These are phyloP conservation scores for Hericium alpestre DNA, from an alignment of 768 basidiomycete genomes.

Conservation along the genomic window DNA sequence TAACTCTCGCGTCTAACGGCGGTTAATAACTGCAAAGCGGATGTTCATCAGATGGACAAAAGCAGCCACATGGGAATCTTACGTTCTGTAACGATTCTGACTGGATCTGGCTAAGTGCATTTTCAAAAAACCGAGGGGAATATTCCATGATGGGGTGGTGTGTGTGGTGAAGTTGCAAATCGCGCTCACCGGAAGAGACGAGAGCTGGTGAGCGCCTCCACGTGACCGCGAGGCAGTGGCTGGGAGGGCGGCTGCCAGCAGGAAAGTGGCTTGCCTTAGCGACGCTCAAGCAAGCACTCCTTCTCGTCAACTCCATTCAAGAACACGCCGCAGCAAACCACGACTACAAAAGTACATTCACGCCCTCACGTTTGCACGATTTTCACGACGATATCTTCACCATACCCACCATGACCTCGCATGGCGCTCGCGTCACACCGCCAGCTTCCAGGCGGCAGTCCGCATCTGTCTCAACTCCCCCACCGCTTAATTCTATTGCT, in stretches of 20 bases:
- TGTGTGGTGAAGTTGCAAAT: no score
- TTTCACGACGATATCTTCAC: no score
- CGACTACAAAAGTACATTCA: no score
- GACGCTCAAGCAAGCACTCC: background rate
- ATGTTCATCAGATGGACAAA: background rate
- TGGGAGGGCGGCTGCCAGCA: constrained; percentile 4
- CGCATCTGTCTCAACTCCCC: constrained; percentile 30
- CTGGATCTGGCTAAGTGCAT: background rate
- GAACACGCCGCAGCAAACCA: no score
- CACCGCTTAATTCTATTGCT: constrained; percentile 32
- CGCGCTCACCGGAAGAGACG: no score
- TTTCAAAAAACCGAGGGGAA: no score
- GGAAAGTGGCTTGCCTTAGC: background rate
- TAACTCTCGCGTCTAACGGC: background rate
- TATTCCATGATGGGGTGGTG: no score
- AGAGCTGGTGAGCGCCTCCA: no score
- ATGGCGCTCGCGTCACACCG: constrained; percentile 17
- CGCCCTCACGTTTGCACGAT: no score
- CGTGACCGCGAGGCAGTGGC: no score
- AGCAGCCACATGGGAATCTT: background rate
- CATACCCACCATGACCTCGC: background rate
- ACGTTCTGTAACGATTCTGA: background rate
- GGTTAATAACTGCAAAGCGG: background rate
- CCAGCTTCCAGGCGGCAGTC: constrained; percentile 37
- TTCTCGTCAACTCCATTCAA: background rate